Conservation (phyloP, 2,329 filamentous ascomycete species). For the Dactylellina haptotyla region DNA sequence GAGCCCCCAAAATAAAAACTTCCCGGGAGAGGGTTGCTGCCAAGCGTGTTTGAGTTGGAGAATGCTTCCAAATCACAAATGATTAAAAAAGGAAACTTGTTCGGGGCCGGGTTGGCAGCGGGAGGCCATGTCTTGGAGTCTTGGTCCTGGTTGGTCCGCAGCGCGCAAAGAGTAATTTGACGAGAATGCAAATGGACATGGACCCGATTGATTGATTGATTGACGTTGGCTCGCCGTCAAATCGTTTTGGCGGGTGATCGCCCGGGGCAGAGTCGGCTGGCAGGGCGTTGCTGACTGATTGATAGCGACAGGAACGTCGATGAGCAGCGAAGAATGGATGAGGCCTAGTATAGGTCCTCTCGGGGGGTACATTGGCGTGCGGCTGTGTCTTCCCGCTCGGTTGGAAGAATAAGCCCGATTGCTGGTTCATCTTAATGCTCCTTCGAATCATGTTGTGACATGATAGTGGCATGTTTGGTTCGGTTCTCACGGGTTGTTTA, state of each 20-base stretch:
- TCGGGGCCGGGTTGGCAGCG: constrained; percentile 15
- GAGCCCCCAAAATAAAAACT: constrained; percentile 6
- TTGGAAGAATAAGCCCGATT: constrained; percentile 20
- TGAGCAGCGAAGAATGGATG: neutral
- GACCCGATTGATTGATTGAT: constrained; percentile 2
- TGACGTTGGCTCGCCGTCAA: neutral
- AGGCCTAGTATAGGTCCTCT: constrained; percentile 1
- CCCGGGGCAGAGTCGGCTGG: constrained; percentile 17
- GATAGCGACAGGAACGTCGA: neutral
- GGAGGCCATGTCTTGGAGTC: constrained; percentile 6
- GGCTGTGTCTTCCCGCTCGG: constrained; percentile 38
- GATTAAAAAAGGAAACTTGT: constrained; percentile 52
- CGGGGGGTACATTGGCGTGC: constrained; percentile 13
- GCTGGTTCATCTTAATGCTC: neutral
- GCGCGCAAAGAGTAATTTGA: no score
- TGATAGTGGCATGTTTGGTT: constrained; percentile 42
- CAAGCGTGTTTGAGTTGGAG: constrained; percentile 15
- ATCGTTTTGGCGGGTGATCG: constrained; percentile 16
- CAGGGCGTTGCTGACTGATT: constrained; percentile 11
- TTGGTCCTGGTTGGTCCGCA: neutral
- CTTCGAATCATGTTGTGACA: constrained; percentile 22
- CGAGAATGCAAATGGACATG: no score
- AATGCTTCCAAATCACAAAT: constrained; percentile 54
- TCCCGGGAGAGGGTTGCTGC: constrained; percentile 2
- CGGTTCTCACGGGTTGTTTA: neutral